Percentiles rank a stretch among this genome's conserved stretches.
These are phyloP conservation scores for Hymenoscyphus fraxineus DNA, from an alignment of 2,329 filamentous ascomycete genomes.

Conservation along the genomic window DNA sequence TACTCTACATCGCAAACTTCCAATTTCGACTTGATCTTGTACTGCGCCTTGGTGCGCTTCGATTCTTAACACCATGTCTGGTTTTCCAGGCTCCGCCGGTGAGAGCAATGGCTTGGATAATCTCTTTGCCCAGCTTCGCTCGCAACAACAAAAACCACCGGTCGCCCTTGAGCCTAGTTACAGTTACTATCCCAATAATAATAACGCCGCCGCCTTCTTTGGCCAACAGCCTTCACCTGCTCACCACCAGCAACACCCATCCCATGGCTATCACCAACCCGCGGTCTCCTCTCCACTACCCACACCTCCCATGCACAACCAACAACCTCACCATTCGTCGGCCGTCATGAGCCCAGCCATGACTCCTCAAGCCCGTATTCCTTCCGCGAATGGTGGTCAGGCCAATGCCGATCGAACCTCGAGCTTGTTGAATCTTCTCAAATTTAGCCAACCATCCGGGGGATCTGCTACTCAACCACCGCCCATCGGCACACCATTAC, in stretches of 20 bases:
- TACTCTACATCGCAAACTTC: slow-evolving; percentile 23
- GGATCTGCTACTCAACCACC: slow-evolving; percentile 26
- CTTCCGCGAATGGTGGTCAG: slow-evolving; percentile 29
- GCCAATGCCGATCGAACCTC: slow-evolving; percentile 47
- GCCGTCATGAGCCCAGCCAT: slow-evolving; percentile 55
- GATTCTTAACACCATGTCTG: slow-evolving; percentile 34
- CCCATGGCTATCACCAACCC: slow-evolving; percentile 47
- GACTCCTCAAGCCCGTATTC: slow-evolving; percentile 40
- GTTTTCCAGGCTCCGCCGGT: slow-evolving; percentile 31
- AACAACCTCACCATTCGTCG: slow-evolving; percentile 53
- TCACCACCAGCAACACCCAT: slow-evolving; percentile 25
- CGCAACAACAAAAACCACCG: slow-evolving; percentile 28
- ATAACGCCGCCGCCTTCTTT: slow-evolving; percentile 26
- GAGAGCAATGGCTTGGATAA: slow-evolving; percentile 33
- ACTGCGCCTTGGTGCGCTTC: slow-evolving; percentile 33
- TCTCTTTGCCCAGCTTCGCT: slow-evolving; percentile 35
- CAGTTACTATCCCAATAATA: slow-evolving; percentile 29
- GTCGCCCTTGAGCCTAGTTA: slow-evolving; percentile 30
- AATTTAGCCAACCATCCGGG: slow-evolving; percentile 52
- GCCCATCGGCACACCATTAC: slow-evolving; percentile 32
- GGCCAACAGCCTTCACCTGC: slow-evolving; percentile 28
- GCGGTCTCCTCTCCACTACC: slow-evolving; percentile 55
- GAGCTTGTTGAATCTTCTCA: slow-evolving; percentile 61
- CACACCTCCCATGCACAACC: slow-evolving; percentile 50
- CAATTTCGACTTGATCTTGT: slow-evolving; percentile 5